Evolutionary conservation across 163 green algal genomes (phyloP).

Genomic region (Scenedesmus sp.): DNA sequence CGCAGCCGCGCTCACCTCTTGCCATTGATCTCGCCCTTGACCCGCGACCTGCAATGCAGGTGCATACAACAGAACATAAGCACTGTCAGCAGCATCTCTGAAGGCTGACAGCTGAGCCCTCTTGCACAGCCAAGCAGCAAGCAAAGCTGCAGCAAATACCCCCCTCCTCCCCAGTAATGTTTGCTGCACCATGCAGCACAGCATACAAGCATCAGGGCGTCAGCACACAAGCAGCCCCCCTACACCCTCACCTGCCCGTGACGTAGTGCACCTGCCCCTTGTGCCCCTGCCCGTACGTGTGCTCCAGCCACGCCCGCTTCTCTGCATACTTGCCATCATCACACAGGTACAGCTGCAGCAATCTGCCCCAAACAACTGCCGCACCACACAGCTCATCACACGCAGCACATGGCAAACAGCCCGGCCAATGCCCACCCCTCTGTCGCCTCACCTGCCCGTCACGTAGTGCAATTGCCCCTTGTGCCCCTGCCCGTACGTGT

Average conservation of each 20-base stretch:
- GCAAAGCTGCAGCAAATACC: too few species aligned
- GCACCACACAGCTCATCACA: not conserved
- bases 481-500: constrained; percentile 7
- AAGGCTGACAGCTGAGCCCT: too few species aligned
- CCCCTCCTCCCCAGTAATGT: too few species aligned
- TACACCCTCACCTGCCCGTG: not conserved
- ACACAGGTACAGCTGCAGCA: too few species aligned
- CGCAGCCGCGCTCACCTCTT: constrained; percentile 15
- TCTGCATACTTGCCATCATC: not conserved
- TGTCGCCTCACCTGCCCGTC: not conserved
- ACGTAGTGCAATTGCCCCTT: constrained; percentile 20
- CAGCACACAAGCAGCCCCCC: too few species aligned
- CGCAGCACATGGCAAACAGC: too few species aligned
- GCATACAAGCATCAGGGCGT: not conserved
- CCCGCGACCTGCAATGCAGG: not conserved
- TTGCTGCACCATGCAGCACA: not conserved
- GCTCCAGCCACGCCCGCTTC: constrained; percentile 34
- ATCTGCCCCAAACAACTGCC: too few species aligned
- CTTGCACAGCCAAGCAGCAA: too few species aligned
- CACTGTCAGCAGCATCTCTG: not conserved
- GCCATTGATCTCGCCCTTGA: constrained; percentile 52
- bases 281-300: constrained; percentile 7
- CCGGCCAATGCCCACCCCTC: too few species aligned
- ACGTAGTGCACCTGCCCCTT: constrained; percentile 22
- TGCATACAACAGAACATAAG: not conserved